Base-by-base conservation (phyloP, 257 asterid genomes). In the Echium plantagineum region DNA sequence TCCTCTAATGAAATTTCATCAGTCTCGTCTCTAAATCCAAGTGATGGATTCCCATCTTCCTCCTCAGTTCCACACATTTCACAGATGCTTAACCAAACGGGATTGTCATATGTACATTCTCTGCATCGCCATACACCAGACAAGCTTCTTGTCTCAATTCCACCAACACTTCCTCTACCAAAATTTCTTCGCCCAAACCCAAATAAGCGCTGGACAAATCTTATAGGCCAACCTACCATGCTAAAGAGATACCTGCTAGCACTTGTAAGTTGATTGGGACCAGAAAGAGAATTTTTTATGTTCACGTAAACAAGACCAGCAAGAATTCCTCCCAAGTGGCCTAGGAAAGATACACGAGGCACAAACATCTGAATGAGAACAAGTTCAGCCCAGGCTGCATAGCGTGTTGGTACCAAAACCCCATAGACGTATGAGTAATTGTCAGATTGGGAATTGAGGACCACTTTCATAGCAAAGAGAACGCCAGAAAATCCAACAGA, bases 321-420 rank as follows among this genome's bases (percentile, higher is more conserved):
- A 58, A 90, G 86, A 65, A 90, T 68, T 53, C 98, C 98, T 8
- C 94, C 95, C 19, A 84, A 91, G 68, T 91, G 95, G 16, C 95
- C 98, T 9, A 91, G 85, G 72, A 91, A 91, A 4, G 98, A 91
- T 58, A 80, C 96, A 8, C 90, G 90, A 4, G 98, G 98, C 6
- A 83, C 93, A 28, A 91, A 74, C 96, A 85, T 83, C 71, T 90
- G 96, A 61, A 85, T 62, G 49, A 90, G 78, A 63, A 85, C 21
- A n/a, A 90, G 91, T 68, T 90, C 98, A 9, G 95, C 96, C 98
- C 96, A 90, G 3, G 93, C 98, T 63, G 96, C 98, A 63, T 74
- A 85, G 8, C 94, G 91, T 18, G 95, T 70, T 19, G 96, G 98
- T 57, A 90, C 83, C 81, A 77, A 30, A 10, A 90, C 22, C 21